These are phyloP conservation scores for Inga oerstediana DNA, from an alignment of 306 rosid species.

Conservation along the genomic window DNA sequence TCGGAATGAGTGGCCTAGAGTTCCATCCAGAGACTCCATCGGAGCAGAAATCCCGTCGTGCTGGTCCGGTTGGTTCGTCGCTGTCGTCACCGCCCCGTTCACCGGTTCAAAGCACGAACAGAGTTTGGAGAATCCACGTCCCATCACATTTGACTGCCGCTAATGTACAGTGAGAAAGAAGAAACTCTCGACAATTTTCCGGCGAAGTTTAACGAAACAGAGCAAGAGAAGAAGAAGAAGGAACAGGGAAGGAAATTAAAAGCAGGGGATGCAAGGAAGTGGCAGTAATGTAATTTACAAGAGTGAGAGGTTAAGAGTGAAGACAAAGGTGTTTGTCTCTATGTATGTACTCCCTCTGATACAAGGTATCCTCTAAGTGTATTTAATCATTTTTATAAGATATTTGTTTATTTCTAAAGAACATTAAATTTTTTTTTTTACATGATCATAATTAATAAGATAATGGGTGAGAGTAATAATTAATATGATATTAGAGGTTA, in stretches of 20 bases:
- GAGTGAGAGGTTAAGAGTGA: slow-evolving; percentile 1
- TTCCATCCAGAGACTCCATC: slow-evolving; percentile 77
- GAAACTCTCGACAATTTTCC: slow-evolving; percentile 41
- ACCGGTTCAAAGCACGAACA: slow-evolving; percentile 72
- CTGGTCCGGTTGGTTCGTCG: slow-evolving; percentile 39
- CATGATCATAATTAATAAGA: no score
- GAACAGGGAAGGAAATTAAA: neutral
- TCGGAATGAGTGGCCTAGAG: slow-evolving; percentile 98
- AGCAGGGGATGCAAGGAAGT: no score
- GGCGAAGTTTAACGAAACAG: slow-evolving; percentile 30
- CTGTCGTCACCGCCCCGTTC: slow-evolving; percentile 32
- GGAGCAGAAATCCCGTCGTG: slow-evolving; percentile 58
- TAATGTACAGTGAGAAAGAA: slow-evolving; percentile 45
- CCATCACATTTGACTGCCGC: slow-evolving; percentile 86
- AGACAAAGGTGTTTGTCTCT: slow-evolving; percentile 26
- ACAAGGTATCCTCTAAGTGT: no score
- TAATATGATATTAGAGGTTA: no score
- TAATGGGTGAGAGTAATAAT: no score
- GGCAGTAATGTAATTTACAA: neutral
- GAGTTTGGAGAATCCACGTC: slow-evolving; percentile 71
- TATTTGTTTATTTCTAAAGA: no score
- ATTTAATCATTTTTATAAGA: no score
- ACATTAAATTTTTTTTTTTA: no score
- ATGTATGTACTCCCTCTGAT: neutral
- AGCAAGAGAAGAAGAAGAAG: neutral